A percentile compares a stretch with the other conserved stretches of the same genome.
Conservation (phyloP, 306 rosid genomes). For the Dalbergia oliveri region DNA sequence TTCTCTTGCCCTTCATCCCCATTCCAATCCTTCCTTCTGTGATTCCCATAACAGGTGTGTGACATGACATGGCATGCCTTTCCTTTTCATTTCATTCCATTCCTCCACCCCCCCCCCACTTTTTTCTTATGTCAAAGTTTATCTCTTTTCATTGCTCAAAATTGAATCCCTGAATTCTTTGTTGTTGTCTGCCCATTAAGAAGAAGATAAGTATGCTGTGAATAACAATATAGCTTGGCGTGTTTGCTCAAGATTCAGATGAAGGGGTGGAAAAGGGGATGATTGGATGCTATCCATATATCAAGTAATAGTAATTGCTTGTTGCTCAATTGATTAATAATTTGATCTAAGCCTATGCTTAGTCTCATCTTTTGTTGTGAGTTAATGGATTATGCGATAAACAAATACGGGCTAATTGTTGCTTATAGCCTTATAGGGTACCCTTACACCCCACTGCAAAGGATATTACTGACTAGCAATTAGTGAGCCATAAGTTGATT, state of each 20-base stretch:
- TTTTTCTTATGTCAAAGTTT: background rate
- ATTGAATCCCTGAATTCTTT: conserved; percentile 6
- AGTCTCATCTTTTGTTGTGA: background rate
- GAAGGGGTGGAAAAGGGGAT: no score
- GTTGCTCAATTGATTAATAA: no score
- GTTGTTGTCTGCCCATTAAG: background rate
- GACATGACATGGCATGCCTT: no score
- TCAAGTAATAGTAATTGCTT: no score
- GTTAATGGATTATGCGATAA: background rate
- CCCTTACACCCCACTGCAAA: no score
- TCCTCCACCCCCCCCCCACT: background rate
- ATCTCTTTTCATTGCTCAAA: background rate
- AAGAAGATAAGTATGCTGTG: background rate
- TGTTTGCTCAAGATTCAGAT: no score
- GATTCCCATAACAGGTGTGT: conserved; percentile 57
- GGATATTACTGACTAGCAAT: background rate
- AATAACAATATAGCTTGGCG: no score
- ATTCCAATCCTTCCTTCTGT: conserved; percentile 59
- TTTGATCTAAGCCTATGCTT: background rate
- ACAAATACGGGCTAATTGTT: background rate
- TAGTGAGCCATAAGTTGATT: background rate
- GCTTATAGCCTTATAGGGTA: background rate
- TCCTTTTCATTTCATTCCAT: background rate
- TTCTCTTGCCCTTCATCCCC: conserved; percentile 66
- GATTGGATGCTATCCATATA: no score